Evolutionary conservation across 768 basidiomycete genomes (phyloP).

Genomic region (Gloeostereum incarnatum): DNA sequence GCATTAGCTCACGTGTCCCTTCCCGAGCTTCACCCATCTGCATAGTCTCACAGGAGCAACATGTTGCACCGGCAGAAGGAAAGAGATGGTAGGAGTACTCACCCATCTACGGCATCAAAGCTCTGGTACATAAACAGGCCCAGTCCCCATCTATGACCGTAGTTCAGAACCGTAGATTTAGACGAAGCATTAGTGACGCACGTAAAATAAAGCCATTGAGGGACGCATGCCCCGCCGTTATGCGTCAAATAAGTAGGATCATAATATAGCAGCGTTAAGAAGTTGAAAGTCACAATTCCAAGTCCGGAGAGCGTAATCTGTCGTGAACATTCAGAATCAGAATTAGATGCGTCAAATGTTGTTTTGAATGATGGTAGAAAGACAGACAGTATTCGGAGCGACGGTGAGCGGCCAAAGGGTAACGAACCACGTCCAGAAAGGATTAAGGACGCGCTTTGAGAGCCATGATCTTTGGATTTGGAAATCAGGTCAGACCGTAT

Average conservation of each 20-base stretch:
- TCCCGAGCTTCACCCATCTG: too few species aligned
- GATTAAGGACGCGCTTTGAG: conserved; percentile 68
- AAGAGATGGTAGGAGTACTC: conserved; percentile 15
- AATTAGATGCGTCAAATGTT: too few species aligned
- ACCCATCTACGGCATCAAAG: conserved; percentile 88
- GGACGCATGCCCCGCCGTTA: conserved; percentile 57
- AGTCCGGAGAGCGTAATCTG: conserved; percentile 90
- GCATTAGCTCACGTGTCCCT: too few species aligned
- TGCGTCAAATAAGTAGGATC: conserved; percentile 72
- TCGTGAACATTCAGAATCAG: conserved; percentile 2
- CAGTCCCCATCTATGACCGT: conserved; percentile 60
- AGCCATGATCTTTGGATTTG: conserved; percentile 78
- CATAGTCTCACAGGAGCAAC: too few species aligned
- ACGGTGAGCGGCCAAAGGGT: conserved; percentile 78
- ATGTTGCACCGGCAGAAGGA: too few species aligned
- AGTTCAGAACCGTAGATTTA: not conserved
- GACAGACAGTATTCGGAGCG: conserved; percentile 81
- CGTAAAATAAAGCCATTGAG: conserved; percentile 90
- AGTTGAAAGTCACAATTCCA: conserved; percentile 73
- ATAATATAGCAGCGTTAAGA: conserved; percentile 72
- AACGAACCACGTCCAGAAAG: conserved; percentile 90
- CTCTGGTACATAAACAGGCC: conserved; percentile 91
- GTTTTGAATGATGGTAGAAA: too few species aligned
- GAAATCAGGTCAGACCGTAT: too few species aligned
- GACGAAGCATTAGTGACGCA: conserved; percentile 23